These are phyloP conservation scores for Royoungia palumana DNA, from an alignment of 768 basidiomycete species.

Conservation along the genomic window DNA sequence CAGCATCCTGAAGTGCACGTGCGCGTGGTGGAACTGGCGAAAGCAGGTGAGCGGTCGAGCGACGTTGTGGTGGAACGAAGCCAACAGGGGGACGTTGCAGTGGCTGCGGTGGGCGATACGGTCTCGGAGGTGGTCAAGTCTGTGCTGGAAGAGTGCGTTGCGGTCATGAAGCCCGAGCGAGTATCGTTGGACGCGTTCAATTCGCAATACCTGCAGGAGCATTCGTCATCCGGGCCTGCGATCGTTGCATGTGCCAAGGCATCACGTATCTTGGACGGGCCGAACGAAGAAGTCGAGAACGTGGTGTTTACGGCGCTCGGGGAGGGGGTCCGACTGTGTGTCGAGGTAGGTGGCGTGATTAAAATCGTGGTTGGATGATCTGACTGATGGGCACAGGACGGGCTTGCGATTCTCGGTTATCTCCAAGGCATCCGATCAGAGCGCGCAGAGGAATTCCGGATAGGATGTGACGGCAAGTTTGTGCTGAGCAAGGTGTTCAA, in stretches of 20 bases:
- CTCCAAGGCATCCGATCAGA: slow-evolving; percentile 48
- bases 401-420: slow-evolving; percentile 45
- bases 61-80: no score
- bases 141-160: slow-evolving; percentile 46
- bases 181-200: slow-evolving; percentile 66
- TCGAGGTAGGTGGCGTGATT: slow-evolving; percentile 40
- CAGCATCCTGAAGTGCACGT: slow-evolving; percentile 68
- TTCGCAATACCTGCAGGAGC: slow-evolving; percentile 68
- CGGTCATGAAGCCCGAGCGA: slow-evolving; percentile 53
- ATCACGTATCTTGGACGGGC: slow-evolving; percentile 42
- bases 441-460: slow-evolving; percentile 59
- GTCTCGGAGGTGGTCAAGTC: slow-evolving; percentile 45
- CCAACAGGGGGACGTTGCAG: slow-evolving; percentile 30
- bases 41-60: slow-evolving; percentile 40
- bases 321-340: slow-evolving; percentile 40
- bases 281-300: slow-evolving; percentile 59
- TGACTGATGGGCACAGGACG: slow-evolving; percentile 45
- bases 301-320: slow-evolving; percentile 48
- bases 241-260: slow-evolving; percentile 66
- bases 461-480: slow-evolving; percentile 51
- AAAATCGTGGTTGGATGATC: not conserved
- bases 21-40: slow-evolving; percentile 62
- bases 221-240: slow-evolving; percentile 47
- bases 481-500: slow-evolving; percentile 67
- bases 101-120: slow-evolving; percentile 40